Conservation (phyloP, 371 early-diverging fungal genomes). For the Blastocladiella emersonii region DNA sequence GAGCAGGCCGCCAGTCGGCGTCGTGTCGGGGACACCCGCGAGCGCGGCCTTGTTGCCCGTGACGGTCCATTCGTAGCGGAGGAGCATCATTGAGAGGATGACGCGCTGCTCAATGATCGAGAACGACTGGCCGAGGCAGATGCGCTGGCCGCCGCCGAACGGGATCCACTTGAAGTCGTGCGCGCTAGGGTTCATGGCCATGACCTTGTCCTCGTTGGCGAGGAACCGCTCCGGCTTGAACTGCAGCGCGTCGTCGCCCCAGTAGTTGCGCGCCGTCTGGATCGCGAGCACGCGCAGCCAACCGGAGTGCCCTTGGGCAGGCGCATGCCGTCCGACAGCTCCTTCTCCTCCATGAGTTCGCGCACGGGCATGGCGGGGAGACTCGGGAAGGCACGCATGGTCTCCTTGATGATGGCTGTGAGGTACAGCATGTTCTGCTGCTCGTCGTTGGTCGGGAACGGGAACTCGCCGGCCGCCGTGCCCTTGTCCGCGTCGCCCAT, state of each 20-base stretch:
- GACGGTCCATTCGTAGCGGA: constrained; percentile 2
- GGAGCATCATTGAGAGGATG: not conserved
- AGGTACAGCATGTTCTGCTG: not conserved
- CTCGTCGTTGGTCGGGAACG: not conserved
- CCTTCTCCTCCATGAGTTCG: not conserved
- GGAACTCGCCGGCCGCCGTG: not conserved
- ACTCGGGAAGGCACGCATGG: not conserved
- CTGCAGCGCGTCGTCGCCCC: not conserved
- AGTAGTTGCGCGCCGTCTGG: not conserved
- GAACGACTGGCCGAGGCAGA: constrained; percentile 5
- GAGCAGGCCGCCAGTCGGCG: not conserved
- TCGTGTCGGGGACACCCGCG: not conserved
- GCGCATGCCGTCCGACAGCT: not conserved
- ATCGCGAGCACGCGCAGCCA: not conserved
- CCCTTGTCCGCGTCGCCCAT: not conserved
- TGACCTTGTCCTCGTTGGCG: not conserved
- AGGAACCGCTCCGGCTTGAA: constrained; percentile 1
- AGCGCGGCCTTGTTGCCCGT: not conserved
- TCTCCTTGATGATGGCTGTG: not conserved
- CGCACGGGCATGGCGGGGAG: not conserved
- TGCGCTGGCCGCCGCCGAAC: constrained; percentile 5
- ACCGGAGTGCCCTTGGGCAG: not conserved
- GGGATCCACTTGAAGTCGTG: constrained; percentile 2
- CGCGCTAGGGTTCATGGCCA: not conserved
- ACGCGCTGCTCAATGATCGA: constrained; percentile 4